Evolutionary conservation across 495 filamentous ascomycete species (phyloP), one percentile per base, ranked within the genome.

Genomic region (Penicillium desertorum): DNA sequence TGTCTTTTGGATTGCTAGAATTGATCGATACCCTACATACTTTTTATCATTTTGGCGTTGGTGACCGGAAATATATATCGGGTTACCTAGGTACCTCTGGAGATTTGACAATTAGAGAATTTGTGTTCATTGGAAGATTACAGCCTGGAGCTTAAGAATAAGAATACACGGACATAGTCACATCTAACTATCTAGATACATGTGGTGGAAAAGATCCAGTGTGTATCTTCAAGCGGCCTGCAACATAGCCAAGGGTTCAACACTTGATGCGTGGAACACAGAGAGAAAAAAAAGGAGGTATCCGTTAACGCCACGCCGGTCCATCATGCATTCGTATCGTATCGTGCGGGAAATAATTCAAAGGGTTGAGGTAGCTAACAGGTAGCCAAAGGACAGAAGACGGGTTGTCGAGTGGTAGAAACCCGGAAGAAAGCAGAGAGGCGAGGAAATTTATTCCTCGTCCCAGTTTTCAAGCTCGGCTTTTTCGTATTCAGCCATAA

Each of bases 391-490:
- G 30, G 55, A 53, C 46, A 59, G 20, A 44, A 57, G 56, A 50
- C 10, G 34, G 50, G 34, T 43, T 16, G 23, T 27, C 55, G n/a
- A 27, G 36, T 37, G 36, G 7, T n/a, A n/a, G 14, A 39, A 17
- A 17, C n/a, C 2, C 36, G n/a, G 16, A 53, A 30, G 19, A 45
- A 45, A 57, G 11, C 9, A n/a, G 11, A 45, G 27, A 44, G 45
- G 23, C 0, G 14, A 51, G 42, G 29, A 20, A 42, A 54, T 57
- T 59, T 69, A 79, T 53, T 69, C 88, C 54, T 90, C 90, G 52
- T 89, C 87, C 86, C 88, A 91, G 14, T 76, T 77, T 65, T 92
- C 89, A 62, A 83, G 75, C 75, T 95, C 91, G 58, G 79, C 80
- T 71, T 84, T 83, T 55, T 90, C 79, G 53, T 81, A 76, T 62